Evolutionary conservation across 75 land plant genomes (phyloP).

Genomic region (Isoetes taiwanensis): DNA sequence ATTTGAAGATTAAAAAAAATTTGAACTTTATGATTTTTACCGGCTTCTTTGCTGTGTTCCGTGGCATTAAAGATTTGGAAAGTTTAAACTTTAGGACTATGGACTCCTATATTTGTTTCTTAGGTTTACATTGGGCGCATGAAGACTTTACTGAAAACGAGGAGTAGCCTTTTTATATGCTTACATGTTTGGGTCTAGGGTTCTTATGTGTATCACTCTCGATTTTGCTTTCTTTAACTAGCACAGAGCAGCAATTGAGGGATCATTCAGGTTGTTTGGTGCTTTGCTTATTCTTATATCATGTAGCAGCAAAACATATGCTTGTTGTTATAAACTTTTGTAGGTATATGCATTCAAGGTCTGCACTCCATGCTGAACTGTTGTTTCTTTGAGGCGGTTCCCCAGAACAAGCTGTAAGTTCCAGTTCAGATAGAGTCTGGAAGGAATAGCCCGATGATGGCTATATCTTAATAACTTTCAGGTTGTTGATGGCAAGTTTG

Average conservation of each 20-base stretch:
- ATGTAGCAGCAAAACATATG: neutral
- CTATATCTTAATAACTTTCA: too few relatives aligned
- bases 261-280: conserved; percentile 96
- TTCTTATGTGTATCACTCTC: conserved; percentile 76
- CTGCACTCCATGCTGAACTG: conserved; percentile 96
- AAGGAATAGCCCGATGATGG: too few relatives aligned
- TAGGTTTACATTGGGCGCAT: conserved; percentile 99
- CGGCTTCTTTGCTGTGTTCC: too few relatives aligned
- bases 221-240: conserved; percentile 82
- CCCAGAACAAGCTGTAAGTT: conserved; percentile 78
- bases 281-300: neutral
- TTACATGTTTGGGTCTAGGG: conserved; percentile 96
- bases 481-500: conserved; percentile 80
- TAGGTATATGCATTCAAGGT: conserved; percentile 90
- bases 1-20: too few relatives aligned
- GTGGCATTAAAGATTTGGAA: too few relatives aligned
- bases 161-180: conserved; percentile 90
- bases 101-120: too few relatives aligned
- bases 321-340: neutral
- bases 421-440: too few relatives aligned
- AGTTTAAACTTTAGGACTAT: too few relatives aligned
- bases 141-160: conserved; percentile 76
- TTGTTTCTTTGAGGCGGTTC: conserved; percentile 99
- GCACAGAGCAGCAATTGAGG: conserved; percentile 94
- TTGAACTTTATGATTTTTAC: too few relatives aligned